phyloP scores from a whole-genome alignment of 345 rosid genomes.

The Garcia nutans region DNA sequence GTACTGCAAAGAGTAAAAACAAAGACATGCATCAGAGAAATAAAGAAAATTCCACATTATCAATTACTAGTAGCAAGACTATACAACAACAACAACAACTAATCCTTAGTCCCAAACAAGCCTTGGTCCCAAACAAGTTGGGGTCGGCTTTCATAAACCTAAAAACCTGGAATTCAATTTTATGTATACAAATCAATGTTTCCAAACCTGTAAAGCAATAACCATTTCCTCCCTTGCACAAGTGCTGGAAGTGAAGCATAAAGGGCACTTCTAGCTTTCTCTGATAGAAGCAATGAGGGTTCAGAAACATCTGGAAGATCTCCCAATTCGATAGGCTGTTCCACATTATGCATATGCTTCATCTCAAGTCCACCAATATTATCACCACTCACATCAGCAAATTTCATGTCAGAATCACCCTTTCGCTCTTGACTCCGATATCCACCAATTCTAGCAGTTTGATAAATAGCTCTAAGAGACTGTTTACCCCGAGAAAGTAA shows the following conservation, averaged over 20 bases:
- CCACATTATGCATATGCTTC: slow-evolving; percentile 41
- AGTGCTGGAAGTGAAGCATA: slow-evolving; percentile 82
- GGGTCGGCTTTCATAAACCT: too few species aligned
- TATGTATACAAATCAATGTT: neutral
- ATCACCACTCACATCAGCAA: slow-evolving; percentile 37
- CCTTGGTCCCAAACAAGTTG: too few species aligned
- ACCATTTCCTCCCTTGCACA: slow-evolving; percentile 91
- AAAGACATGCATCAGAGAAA: neutral
- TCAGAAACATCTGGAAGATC: slow-evolving; percentile 63
- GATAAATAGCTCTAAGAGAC: slow-evolving; percentile 57
- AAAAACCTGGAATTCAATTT: slow-evolving; percentile 8
- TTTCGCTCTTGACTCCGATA: slow-evolving; percentile 45
- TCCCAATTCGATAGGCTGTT: slow-evolving; percentile 36
- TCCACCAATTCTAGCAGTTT: slow-evolving; percentile 52
- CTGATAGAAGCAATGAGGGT: slow-evolving; percentile 78
- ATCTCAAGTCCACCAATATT: slow-evolving; percentile 55
- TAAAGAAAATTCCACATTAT: slow-evolving; percentile 1
- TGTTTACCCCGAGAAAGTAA: slow-evolving; percentile 72
- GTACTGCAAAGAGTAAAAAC: slow-evolving; percentile 49
- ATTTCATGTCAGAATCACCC: slow-evolving; percentile 39
- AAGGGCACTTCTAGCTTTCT: slow-evolving; percentile 53
- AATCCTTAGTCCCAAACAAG: too few species aligned
- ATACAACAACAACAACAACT: too few species aligned
- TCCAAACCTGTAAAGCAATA: slow-evolving; percentile 79
- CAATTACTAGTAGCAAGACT: neutral